Base-by-base conservation (phyloP, 768 basidiomycete genomes). In the Sporobolomyces phaffii region DNA sequence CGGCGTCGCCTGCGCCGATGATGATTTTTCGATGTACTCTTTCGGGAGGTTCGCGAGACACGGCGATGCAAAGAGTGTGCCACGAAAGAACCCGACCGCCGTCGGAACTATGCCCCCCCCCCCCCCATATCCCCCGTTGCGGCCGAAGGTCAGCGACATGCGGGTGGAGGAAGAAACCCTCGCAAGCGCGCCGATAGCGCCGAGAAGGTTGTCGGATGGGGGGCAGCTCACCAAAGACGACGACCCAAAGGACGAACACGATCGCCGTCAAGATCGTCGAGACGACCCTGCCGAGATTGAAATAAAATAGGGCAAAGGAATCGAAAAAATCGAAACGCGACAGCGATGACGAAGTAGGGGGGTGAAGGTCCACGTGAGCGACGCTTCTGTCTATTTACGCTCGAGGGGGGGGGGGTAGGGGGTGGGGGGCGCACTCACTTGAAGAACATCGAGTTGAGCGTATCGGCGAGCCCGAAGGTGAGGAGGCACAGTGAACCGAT, bases 371-470 rank as follows among this genome's bases (percentile, higher is more conserved):
- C n/a, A n/a, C n/a, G n/a, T n/a, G n/a, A n/a, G n/a, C n/a, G n/a
- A n/a, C n/a, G n/a, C n/a, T n/a, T n/a, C n/a, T n/a, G n/a, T n/a
- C n/a, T n/a, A n/a, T n/a, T n/a, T n/a, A n/a, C n/a, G n/a, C n/a
- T n/a, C n/a, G n/a, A n/a, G n/a, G n/a, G n/a, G n/a, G n/a, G n/a
- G n/a, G n/a, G n/a, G n/a, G 3, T 22, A 53, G n/a, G 14, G 22
- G 8, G 38, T 15, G 13, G 31, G 13, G 33, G 15, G n/a, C 15
- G 10, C 40, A 34, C 64, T 40, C 15, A 72, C 70, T 69, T 72
- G 68, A 75, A 73, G 63, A 73, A 73, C 29, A 69, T 52, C 2
- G 73, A 68, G 50, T 73, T 69, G 56, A 75, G 73, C 11, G 70
- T 51, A 5, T 57, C 40, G 4, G 64, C 74, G 34, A 75, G 69